These are phyloP conservation scores for Zymoseptoria passerinii DNA, from an alignment of 2,329 filamentous ascomycete genomes.

Conservation along the genomic window DNA sequence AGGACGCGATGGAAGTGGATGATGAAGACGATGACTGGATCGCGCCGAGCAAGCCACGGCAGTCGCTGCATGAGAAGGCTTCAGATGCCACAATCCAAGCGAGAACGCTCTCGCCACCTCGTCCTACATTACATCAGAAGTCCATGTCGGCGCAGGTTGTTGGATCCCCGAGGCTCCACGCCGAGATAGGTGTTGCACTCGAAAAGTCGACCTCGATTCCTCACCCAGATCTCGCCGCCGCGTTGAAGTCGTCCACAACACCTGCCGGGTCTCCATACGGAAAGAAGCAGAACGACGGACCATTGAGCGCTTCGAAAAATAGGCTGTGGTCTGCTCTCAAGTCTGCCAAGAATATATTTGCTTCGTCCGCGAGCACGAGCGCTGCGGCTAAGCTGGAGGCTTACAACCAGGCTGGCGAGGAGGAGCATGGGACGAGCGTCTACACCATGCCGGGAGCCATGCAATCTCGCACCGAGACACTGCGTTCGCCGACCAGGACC, in stretches of 20 bases:
- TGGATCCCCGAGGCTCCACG: slow-evolving; percentile 39
- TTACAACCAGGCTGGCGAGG: slow-evolving; percentile 20
- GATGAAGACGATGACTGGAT: slow-evolving; percentile 54
- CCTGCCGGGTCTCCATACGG: slow-evolving; percentile 47
- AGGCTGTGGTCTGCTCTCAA: slow-evolving; percentile 87
- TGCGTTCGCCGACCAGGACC: slow-evolving; percentile 17
- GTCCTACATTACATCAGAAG: slow-evolving; percentile 28
- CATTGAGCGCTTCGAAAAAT: slow-evolving; percentile 84
- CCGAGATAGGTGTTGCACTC: slow-evolving; percentile 33
- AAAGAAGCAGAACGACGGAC: slow-evolving; percentile 58
- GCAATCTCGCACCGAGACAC: slow-evolving; percentile 23
- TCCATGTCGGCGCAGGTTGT: slow-evolving; percentile 29
- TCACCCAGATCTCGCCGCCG: slow-evolving; percentile 33
- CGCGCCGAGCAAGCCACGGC: slow-evolving; percentile 36
- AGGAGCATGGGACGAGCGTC: slow-evolving; percentile 13
- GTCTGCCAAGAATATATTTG: slow-evolving; percentile 76
- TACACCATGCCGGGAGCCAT: slow-evolving; percentile 29
- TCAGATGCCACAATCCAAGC: slow-evolving; percentile 8
- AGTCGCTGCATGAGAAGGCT: slow-evolving; percentile 7
- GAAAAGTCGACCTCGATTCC: slow-evolving; percentile 50
- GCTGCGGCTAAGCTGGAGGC: slow-evolving; percentile 52
- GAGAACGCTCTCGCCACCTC: slow-evolving; percentile 31
- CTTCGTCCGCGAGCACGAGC: slow-evolving; percentile 57
- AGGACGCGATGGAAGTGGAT: slow-evolving; percentile 22
- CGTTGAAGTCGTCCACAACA: slow-evolving; percentile 41